Evolutionary conservation across 2,329 filamentous ascomycete species (phyloP).

Genomic region (Pseudogymnoascus sp.): DNA sequence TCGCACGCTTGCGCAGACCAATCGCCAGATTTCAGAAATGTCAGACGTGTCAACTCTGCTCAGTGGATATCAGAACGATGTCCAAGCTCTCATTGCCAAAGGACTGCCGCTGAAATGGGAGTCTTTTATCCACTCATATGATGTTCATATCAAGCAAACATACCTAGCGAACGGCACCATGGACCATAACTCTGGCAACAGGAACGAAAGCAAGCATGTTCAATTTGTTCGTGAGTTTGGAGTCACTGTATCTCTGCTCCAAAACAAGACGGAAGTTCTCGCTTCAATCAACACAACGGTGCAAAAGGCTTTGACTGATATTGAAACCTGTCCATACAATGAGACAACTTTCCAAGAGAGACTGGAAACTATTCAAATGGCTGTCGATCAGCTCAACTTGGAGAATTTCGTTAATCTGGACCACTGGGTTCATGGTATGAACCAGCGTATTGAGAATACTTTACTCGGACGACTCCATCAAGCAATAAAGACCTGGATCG

Average conservation of each 20-base stretch:
- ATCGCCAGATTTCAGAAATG: conserved; percentile 77
- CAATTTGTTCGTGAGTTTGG: conserved; percentile 95
- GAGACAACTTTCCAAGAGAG: conserved; percentile 70
- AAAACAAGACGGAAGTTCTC: conserved; percentile 77
- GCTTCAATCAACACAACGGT: conserved; percentile 70
- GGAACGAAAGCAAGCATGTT: conserved; percentile 83
- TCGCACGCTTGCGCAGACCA: conserved; percentile 84
- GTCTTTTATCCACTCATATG: conserved; percentile 94
- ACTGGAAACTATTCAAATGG: conserved; percentile 78
- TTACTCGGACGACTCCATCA: conserved; percentile 75
- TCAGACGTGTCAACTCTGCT: conserved; percentile 79
- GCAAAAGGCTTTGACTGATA: conserved; percentile 74
- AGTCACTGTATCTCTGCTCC: conserved; percentile 75
- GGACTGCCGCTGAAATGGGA: conserved; percentile 93
- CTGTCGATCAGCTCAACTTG: conserved; percentile 91
- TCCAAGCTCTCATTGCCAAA: conserved; percentile 74
- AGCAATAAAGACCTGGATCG: conserved; percentile 81
- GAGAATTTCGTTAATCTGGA: conserved; percentile 92
- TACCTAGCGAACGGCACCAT: conserved; percentile 52
- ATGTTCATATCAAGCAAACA: conserved; percentile 67
- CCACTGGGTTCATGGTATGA: conserved; percentile 84
- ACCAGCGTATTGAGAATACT: conserved; percentile 73
- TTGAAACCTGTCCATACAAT: conserved; percentile 79
- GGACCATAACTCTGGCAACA: conserved; percentile 44
- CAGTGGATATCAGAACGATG: conserved; percentile 86